Base-by-base conservation (phyloP, 1,139 yeast genomes). In the Zygosaccharomyces sapae region DNA sequence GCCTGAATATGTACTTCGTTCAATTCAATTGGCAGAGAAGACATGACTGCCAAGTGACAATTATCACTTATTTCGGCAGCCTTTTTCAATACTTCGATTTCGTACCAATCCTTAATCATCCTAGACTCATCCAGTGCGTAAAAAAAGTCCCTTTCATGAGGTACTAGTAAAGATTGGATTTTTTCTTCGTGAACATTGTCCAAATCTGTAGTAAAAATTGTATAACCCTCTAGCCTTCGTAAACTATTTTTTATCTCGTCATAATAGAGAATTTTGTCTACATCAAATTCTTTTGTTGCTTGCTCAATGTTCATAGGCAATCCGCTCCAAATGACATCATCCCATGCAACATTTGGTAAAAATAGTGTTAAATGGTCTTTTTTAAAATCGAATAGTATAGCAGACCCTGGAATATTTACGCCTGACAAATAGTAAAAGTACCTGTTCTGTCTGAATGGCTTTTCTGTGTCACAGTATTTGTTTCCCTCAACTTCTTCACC, bases 251-350 rank as follows among this genome's bases (percentile, higher is more conserved):
- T 68, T 49, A 83, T 62, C 5, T 79, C 80, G 12, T 68, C 63
- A 9, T 74, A 77, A 60, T 83, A 86, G 54, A 78, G 70, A 47
- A 90, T 95, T 37, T 79, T 83, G 65, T 92, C 97, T 30, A 87
- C 90, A 56, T 90, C 96, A 59, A 70, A 92, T 52, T 72, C 74
- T 16, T 70, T 63, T 42, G 67, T 50, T 0, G 97, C 96, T 19
- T 83, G 81, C 45, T 83, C 81, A n/a, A 74, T 59, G 36, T 79
- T 71, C 45, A 87, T 55, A 1, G 98, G 97, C 68, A 84, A 65
- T 0, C 98, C 98, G 48, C 94, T 83, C 97, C 97, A 92, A 90
- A 92, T 86, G 43, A 92, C 86, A 63, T 87, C 96, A 41, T 92
- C 97, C 44, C 77, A 70, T 63, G 89, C 96, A 43, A 90, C 74